These are phyloP conservation scores for Zasmidium citrigriseum DNA, from an alignment of 2,329 filamentous ascomycete genomes.

Conservation along the genomic window DNA sequence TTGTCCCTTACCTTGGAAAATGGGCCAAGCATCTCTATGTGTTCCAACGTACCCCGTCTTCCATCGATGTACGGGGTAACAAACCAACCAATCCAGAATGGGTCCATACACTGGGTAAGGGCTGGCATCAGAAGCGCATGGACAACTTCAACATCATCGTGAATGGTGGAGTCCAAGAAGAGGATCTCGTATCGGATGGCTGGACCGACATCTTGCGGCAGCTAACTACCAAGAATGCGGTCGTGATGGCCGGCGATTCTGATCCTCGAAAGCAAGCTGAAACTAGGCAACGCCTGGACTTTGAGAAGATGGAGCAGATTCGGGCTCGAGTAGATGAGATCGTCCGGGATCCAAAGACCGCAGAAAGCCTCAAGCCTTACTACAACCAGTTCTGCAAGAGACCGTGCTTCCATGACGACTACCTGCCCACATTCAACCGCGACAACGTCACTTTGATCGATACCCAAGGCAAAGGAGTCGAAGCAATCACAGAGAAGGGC, in stretches of 20 bases:
- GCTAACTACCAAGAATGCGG: conserved; percentile 16
- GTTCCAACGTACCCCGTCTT: conserved; percentile 46
- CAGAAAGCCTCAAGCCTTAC: conserved; percentile 58
- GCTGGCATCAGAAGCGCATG: conserved; percentile 53
- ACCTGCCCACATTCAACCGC: conserved; percentile 58
- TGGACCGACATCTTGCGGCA: conserved; percentile 25
- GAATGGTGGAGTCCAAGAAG: conserved; percentile 19
- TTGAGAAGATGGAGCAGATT: conserved; percentile 40
- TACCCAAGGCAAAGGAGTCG: conserved; percentile 56
- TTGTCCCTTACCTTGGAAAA: conserved; percentile 41
- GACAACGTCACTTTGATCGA: conserved; percentile 61
- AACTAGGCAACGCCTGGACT: conserved; percentile 21
- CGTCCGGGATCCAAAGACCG: conserved; percentile 54
- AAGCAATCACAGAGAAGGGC: conserved; percentile 47
- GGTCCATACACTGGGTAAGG: conserved; percentile 35
- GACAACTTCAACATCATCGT: conserved; percentile 43
- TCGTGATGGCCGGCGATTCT: conserved; percentile 27
- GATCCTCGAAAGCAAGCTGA: conserved; percentile 19
- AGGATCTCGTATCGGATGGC: conserved; percentile 29
- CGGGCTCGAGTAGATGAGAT: conserved; percentile 50
- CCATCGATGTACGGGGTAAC: conserved; percentile 31
- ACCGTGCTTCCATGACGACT: conserved; percentile 62
- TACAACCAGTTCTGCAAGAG: conserved; percentile 65
- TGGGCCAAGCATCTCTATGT: conserved; percentile 40
- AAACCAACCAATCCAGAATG: conserved; percentile 46